Conservation (phyloP, 2,329 filamentous ascomycete genomes). For the Huntiella moniliformis region DNA sequence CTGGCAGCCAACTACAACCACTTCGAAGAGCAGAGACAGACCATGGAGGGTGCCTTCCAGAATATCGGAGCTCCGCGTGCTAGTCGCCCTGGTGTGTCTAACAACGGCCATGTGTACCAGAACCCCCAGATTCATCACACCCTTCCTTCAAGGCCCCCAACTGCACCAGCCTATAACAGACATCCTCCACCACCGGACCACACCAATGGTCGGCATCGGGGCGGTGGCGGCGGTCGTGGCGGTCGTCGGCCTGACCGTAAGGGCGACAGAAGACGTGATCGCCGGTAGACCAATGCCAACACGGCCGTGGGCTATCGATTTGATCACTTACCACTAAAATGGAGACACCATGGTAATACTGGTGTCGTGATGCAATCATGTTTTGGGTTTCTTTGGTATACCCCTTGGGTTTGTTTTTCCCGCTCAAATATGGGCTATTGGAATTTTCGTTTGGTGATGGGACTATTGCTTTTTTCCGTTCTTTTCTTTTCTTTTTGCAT, state of each 20-base stretch:
- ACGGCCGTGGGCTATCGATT: too few relatives aligned
- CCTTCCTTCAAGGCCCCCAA: slow-evolving; percentile 7
- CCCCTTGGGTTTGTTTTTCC: too few relatives aligned
- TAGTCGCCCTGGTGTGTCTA: neutral
- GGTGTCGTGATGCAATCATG: too few relatives aligned
- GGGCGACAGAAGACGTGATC: slow-evolving; percentile 10
- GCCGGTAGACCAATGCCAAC: neutral
- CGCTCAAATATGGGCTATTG: too few relatives aligned
- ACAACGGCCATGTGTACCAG: neutral
- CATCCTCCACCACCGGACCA: slow-evolving; percentile 8
- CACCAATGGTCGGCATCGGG: neutral
- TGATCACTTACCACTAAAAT: too few relatives aligned
- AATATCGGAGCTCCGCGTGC: neutral
- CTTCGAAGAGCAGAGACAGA: slow-evolving; percentile 11
- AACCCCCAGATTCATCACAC: neutral
- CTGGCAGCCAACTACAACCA: slow-evolving; percentile 13
- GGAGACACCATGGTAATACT: too few relatives aligned
- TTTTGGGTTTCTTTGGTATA: too few relatives aligned
- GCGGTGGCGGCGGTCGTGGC: neutral
- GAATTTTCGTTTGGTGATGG: too few relatives aligned
- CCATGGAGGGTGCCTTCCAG: slow-evolving; percentile 4
- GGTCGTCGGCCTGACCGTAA: slow-evolving; percentile 2
- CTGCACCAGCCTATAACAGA: neutral
- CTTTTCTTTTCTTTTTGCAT: neutral
- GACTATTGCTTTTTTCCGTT: neutral